Base-by-base conservation (phyloP, 768 basidiomycete genomes). In the Tubosaeta sp. region DNA sequence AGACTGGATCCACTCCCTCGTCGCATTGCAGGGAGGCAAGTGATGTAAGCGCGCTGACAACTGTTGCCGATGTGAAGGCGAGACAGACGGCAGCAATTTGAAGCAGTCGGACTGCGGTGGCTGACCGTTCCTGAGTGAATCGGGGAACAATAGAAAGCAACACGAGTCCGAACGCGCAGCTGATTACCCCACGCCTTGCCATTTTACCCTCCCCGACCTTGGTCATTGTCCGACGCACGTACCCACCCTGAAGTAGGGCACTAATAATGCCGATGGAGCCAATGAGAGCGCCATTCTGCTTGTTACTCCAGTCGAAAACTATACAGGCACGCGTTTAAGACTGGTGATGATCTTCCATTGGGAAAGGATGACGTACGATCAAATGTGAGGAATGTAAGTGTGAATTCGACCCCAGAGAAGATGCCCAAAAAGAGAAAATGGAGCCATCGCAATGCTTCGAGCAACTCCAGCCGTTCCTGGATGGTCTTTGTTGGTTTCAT, bases 341-440 rank as follows among this genome's bases (percentile, higher is more conserved):
- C 27, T 3, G n/a, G n/a, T n/a, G 8, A 31, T 16, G 12, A 27
- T 13, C 16, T 27, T 40, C 36, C 22, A 44, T 14, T n/a, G 47
- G 6, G 52, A 11, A 50, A 54, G 10, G 16, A 56, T 22, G 43
- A 76, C 85, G 67, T 71, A 87, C 91, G 69, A 65, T 92, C 90
- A 61, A 91, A 94, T 2, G 89, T 96, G 42, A 97, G 74, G 76
- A 98, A 98, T 0, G 93, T 95, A 19, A 99, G 75, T 0, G 95
- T 99, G 69, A 97, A 97, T 66, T 99, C 95, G 44, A 96, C 82
- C 12, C 94, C 95, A 2, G 94, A 94, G 69, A 99, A 98, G 44
- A 95, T 66, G 46, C 86, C 80, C 53, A 98, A 73, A 74, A 97
- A 99, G 41, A 84, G 68, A 65, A 93, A 87, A 66, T 98, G 94